Base-by-base conservation (phyloP, 2,329 filamentous ascomycete species). In the Hypoxylon sp. region DNA sequence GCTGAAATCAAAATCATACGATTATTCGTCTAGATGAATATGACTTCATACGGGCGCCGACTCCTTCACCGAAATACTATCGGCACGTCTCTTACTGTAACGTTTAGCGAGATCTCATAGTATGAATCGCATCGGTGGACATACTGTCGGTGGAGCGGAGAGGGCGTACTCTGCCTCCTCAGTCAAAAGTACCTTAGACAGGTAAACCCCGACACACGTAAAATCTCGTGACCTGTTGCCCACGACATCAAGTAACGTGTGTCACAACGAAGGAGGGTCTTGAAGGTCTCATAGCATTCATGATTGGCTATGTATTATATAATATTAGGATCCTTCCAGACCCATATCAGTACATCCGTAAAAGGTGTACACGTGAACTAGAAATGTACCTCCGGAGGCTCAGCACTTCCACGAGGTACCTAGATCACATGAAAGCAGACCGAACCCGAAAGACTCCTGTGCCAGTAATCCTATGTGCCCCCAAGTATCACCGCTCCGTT, bases 281-380 rank as follows among this genome's bases (percentile, higher is more conserved):
- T 23, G 38, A 24, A 24, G 38, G 20, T 41, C 3, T 41, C 18
- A 41, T 41, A 41, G 38, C 21, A 24, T 41, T 15, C 21, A 20
- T 41, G 20, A n/a, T 6, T 41, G 24, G 38, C 20, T 57, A 57
- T 52, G 54, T 43, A 55, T 58, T 62, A 58, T 62, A 58, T 35
- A 48, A 17, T 43, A 52, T 57, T 46, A 38, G 13, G 26, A 46
- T 40, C 47, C 26, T 43, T 41, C 24, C 17, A 27, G 31, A 24
- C 35, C 37, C 35, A 55, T 42, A 51, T 31, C 45, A 38, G 24
- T 33, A 55, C 29, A 31, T 35, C 29, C 40, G 41, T 46, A 48
- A 48, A 55, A n/a, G 51, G 58, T 55, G 55, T 62, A 58, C 58
- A 55, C 29, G 18, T 35, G 31, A 58, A 58, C 26, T 41, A 33